Conservation (phyloP, 352 stramenopile genomes). For the Globisporangium apiculatum region DNA sequence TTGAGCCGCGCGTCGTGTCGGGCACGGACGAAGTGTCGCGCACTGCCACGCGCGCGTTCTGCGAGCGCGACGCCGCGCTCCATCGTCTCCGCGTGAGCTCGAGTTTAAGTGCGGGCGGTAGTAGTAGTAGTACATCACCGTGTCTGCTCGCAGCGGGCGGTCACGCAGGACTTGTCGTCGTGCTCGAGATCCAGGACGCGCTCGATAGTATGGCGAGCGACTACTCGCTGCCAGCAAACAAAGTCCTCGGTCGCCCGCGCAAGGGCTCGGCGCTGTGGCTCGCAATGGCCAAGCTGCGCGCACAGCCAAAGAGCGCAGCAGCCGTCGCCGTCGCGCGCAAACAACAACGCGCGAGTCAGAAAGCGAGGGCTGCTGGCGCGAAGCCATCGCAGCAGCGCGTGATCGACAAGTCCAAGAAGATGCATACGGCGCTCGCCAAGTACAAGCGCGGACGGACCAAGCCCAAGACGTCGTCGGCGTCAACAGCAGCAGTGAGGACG, state of each 20-base stretch:
- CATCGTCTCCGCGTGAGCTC: conserved; percentile 58
- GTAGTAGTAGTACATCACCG: conserved; percentile 22
- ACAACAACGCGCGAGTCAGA: conserved; percentile 16
- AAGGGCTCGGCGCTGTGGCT: conserved; percentile 5
- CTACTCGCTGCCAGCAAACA: conserved; percentile 39
- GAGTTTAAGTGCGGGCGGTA: background rate
- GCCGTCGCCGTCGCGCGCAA: background rate
- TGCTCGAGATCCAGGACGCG: conserved; percentile 58
- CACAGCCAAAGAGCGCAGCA: background rate
- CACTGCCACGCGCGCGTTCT: conserved; percentile 52
- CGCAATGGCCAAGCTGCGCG: conserved; percentile 19
- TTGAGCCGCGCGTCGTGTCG: conserved; percentile 36
- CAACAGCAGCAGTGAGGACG: background rate
- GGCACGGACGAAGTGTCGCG: conserved; percentile 34
- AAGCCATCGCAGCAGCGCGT: conserved; percentile 23
- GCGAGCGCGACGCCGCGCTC: conserved; percentile 68
- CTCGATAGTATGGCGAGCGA: conserved; percentile 48
- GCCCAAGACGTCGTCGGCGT: background rate
- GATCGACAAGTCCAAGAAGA: conserved; percentile 30
- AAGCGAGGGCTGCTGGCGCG: conserved; percentile 12
- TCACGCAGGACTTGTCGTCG: conserved; percentile 64
- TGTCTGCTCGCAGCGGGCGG: conserved; percentile 61
- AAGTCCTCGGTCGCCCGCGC: conserved; percentile 42
- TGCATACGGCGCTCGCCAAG: conserved; percentile 25
- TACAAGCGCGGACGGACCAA: conserved; percentile 26